Conservation (phyloP, 176 grass and related monocot genomes). For the Juncus inflexus region DNA sequence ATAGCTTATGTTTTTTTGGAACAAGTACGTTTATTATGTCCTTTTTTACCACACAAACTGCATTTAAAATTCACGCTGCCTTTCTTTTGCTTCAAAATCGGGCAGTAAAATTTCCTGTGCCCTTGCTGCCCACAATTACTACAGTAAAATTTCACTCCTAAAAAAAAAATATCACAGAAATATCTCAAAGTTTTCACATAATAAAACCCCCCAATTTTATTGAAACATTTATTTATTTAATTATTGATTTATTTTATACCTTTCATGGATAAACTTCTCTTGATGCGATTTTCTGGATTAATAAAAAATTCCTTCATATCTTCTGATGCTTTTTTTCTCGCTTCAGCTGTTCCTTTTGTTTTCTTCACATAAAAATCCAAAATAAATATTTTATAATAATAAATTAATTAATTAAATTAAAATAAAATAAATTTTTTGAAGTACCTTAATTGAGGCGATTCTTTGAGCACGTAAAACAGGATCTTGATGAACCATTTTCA, state of each 20-base stretch:
- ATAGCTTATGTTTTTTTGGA: slow-evolving; percentile 39
- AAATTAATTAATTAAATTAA: background rate
- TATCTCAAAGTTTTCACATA: background rate
- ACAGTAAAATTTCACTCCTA: slow-evolving; percentile 87
- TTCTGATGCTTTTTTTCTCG: slow-evolving; percentile 75
- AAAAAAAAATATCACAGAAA: slow-evolving; percentile 16
- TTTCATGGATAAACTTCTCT: slow-evolving; percentile 94
- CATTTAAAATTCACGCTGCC: slow-evolving; percentile 48
- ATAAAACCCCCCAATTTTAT: background rate
- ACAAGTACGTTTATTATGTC: slow-evolving; percentile 75
- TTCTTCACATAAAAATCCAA: slow-evolving; percentile 31
- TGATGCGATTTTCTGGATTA: slow-evolving; percentile 68
- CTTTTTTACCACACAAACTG: slow-evolving; percentile 55
- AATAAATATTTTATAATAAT: background rate
- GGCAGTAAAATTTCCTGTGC: slow-evolving; percentile 74
- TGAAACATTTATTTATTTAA: background rate
- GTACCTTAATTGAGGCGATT: slow-evolving; percentile 84
- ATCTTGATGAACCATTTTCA: slow-evolving; percentile 87
- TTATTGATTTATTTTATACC: slow-evolving; percentile 31
- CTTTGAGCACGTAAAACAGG: slow-evolving; percentile 78
- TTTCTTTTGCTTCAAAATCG: slow-evolving; percentile 32
- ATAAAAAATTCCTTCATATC: slow-evolving; percentile 61
- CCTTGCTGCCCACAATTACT: slow-evolving; percentile 74
- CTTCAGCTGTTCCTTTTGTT: slow-evolving; percentile 68
- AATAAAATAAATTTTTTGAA: background rate